These are phyloP conservation scores for Blastomyces gilchristii DNA, from an alignment of 2,329 filamentous ascomycete genomes.

Conservation along the genomic window DNA sequence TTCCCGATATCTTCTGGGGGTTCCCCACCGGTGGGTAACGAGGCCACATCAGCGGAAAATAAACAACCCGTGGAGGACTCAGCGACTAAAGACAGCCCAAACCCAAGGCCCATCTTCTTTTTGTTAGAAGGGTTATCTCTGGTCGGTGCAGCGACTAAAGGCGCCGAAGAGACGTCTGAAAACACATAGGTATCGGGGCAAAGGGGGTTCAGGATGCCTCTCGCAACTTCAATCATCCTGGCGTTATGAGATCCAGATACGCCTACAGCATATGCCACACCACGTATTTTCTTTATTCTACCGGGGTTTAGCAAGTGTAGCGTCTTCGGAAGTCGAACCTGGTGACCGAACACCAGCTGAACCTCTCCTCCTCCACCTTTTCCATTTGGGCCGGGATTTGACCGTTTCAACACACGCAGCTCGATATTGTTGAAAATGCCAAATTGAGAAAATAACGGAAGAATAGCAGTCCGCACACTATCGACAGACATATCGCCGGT, in stretches of 20 bases:
- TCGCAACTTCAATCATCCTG: constrained; percentile 83
- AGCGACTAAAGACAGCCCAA: constrained; percentile 80
- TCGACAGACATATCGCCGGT: constrained; percentile 83
- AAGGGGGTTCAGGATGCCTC: constrained; percentile 76
- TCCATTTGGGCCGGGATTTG: constrained; percentile 64
- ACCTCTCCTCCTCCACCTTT: constrained; percentile 80
- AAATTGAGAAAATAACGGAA: constrained; percentile 83
- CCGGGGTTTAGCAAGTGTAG: constrained; percentile 78
- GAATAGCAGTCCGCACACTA: constrained; percentile 81
- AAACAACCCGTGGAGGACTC: constrained; percentile 80
- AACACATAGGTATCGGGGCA: constrained; percentile 85
- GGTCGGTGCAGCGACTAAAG: constrained; percentile 57
- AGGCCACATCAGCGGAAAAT: constrained; percentile 74
- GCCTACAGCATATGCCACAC: constrained; percentile 87
- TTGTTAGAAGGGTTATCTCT: constrained; percentile 49
- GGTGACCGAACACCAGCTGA: constrained; percentile 86
- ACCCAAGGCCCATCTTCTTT: constrained; percentile 70
- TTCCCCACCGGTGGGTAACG: constrained; percentile 65
- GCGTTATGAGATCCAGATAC: constrained; percentile 89
- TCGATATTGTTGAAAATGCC: constrained; percentile 82
- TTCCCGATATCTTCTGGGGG: constrained; percentile 86
- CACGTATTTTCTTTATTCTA: constrained; percentile 75
- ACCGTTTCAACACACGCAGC: constrained; percentile 67
- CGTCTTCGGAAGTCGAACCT: constrained; percentile 87
- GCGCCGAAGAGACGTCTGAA: constrained; percentile 53